Conservation (phyloP, 106 monocot species). For the Acorus calamus region DNA sequence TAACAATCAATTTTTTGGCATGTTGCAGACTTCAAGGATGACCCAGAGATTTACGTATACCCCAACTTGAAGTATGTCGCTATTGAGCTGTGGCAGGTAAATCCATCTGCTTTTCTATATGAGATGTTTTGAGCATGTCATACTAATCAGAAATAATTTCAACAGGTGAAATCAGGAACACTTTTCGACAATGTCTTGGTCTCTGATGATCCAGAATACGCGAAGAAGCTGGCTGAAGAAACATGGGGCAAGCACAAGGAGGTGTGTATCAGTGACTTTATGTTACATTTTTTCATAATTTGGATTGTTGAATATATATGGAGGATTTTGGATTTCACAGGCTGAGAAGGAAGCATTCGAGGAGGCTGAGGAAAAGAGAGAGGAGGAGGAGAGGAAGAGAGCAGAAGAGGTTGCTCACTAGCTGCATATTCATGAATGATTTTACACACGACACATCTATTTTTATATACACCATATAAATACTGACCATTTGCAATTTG, state of each 20-base stretch:
- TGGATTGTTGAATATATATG: background rate
- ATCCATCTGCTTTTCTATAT: background rate
- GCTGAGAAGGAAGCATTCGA: constrained; percentile 80
- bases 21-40: no score
- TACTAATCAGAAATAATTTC: background rate
- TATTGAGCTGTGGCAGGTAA: constrained; percentile 67
- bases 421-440: background rate
- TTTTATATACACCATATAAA: no score
- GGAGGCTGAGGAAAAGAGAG: constrained; percentile 58
- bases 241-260: constrained; percentile 85
- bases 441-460: no score
- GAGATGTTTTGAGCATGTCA: background rate
- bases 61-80: no score
- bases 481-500: no score
- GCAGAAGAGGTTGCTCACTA: constrained; percentile 1
- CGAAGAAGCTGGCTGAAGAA: constrained; percentile 61
- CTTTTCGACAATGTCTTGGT: constrained; percentile 77
- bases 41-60: no score
- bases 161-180: constrained; percentile 75
- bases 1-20: no score
- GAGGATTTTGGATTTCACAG: constrained; percentile 18
- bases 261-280: constrained; percentile 18
- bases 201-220: constrained; percentile 71
- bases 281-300: constrained; percentile 1
- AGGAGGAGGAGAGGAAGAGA: constrained; percentile 24